Evolutionary conservation across 495 filamentous ascomycete species (phyloP).

Genomic region (Annulohypoxylon stygium): DNA sequence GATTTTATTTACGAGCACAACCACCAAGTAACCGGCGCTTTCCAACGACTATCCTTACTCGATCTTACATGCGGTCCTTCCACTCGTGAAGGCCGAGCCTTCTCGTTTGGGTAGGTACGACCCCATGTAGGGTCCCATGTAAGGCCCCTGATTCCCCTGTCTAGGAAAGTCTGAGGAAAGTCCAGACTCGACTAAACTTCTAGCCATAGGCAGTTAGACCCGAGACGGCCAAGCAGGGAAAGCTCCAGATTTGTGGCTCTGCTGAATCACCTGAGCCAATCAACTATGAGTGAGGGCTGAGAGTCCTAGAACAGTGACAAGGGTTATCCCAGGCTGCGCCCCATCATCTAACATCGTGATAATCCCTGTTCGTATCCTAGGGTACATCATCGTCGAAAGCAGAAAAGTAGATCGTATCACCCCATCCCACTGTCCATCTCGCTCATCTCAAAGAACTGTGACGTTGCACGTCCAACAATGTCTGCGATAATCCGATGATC

Average conservation of each 20-base stretch:
- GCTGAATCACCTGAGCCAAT: slow-evolving; percentile 37
- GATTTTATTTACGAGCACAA: slow-evolving; percentile 48
- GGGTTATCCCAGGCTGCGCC: slow-evolving; percentile 37
- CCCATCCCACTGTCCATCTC: slow-evolving; percentile 28
- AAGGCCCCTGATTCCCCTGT: slow-evolving; percentile 32
- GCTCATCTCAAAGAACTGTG: slow-evolving; percentile 28
- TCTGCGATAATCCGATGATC: slow-evolving; percentile 34
- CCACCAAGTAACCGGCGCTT: slow-evolving; percentile 41
- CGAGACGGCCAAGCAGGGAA: slow-evolving; percentile 41
- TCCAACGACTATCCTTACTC: slow-evolving; percentile 41
- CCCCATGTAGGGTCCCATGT: slow-evolving; percentile 26
- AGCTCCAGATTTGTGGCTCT: slow-evolving; percentile 47
- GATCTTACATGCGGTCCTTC: slow-evolving; percentile 23
- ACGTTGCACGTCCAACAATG: slow-evolving; percentile 38
- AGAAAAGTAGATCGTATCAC: slow-evolving; percentile 44
- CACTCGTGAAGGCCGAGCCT: slow-evolving; percentile 32
- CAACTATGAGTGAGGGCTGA: background rate
- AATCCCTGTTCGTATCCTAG: slow-evolving; percentile 46
- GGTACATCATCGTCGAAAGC: slow-evolving; percentile 34
- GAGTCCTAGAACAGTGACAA: slow-evolving; percentile 12
- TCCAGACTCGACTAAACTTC: slow-evolving; percentile 36
- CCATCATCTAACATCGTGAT: slow-evolving; percentile 46
- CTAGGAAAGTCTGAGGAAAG: slow-evolving; percentile 36
- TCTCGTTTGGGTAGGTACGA: slow-evolving; percentile 37
- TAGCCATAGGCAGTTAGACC: slow-evolving; percentile 41